A percentile compares a stretch with the other conserved stretches of the same genome.
phyloP scores from a whole-genome alignment of 2,329 filamentous ascomycete species.

The Microdochium trichocladiopsis region DNA sequence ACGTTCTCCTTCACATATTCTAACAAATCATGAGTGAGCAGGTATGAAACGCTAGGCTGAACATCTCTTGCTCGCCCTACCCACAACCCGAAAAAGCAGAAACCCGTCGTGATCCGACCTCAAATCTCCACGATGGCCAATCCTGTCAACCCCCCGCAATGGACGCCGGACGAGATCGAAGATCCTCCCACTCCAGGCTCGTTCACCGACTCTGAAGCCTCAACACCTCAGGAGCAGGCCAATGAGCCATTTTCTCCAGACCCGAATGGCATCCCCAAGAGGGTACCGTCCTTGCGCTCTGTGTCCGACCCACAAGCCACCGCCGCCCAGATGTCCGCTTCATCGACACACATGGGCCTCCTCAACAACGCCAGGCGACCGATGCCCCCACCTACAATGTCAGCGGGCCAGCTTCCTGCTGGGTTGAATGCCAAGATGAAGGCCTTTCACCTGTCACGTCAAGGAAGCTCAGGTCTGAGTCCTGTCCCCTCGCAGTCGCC shows the following conservation, averaged over 20 bases:
- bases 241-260: constrained; percentile 13
- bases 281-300: constrained; percentile 53
- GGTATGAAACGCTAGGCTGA: neutral
- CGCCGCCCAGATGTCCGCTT: constrained; percentile 58
- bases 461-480: constrained; percentile 27
- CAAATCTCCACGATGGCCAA: constrained; percentile 6
- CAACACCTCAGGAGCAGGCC: constrained; percentile 37
- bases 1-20: neutral
- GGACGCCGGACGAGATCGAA: constrained; percentile 19
- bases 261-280: constrained; percentile 25
- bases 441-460: constrained; percentile 37
- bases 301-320: constrained; percentile 48
- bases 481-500: constrained; percentile 3
- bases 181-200: constrained; percentile 24
- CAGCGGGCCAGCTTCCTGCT: constrained; percentile 32
- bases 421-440: constrained; percentile 39
- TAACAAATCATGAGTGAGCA: neutral
- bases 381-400: constrained; percentile 29
- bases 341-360: constrained; percentile 77
- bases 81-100: neutral
- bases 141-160: constrained; percentile 16
- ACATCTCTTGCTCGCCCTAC: neutral
- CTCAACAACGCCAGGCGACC: constrained; percentile 60
- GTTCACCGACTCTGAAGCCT: constrained; percentile 38
- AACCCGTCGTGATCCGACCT: neutral